Evolutionary conservation across 2,329 filamentous ascomycete species (phyloP).

Genomic region (Lasiodiplodia sp.): DNA sequence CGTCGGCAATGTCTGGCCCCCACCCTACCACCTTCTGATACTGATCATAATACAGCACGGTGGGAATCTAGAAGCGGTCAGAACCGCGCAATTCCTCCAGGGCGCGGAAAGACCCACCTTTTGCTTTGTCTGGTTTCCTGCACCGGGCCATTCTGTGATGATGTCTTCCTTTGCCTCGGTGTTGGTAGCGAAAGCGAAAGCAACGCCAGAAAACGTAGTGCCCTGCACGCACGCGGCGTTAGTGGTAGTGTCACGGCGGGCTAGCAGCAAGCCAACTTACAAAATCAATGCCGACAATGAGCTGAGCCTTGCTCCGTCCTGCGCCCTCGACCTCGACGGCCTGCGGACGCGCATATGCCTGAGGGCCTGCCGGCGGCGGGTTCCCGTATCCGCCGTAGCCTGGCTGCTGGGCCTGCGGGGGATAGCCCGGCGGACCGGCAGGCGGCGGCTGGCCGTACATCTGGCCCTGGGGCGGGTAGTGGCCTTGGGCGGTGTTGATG

Average conservation of each 20-base stretch:
- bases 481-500: constrained; percentile 61
- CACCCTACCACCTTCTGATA: constrained; percentile 99
- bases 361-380: constrained; percentile 42
- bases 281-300: constrained; percentile 99
- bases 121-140: constrained; percentile 97
- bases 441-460: constrained; percentile 49
- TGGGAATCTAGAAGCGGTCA: constrained; percentile 76
- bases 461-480: constrained; percentile 57
- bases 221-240: constrained; percentile 62
- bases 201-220: constrained; percentile 97
- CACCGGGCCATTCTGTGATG: constrained; percentile 98
- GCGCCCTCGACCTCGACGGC: constrained; percentile 81
- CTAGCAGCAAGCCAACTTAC: constrained; percentile 60
- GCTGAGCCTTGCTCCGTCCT: constrained; percentile 89
- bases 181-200: constrained; percentile 92
- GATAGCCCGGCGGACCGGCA: constrained; percentile 46
- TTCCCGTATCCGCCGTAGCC: constrained; percentile 42
- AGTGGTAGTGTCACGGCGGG: constrained; percentile 31
- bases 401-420: constrained; percentile 42
- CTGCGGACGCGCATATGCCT: constrained; percentile 45
- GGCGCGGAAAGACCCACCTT: constrained; percentile 69
- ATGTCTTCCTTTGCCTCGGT: constrained; percentile 98
- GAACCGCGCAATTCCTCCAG: neutral
- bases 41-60: constrained; percentile 99
- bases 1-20: constrained; percentile 97